Evolutionary conservation across 1,284 basidiomycete species (phyloP).

Genomic region (Cutaneotrichosporon spelunceum): DNA sequence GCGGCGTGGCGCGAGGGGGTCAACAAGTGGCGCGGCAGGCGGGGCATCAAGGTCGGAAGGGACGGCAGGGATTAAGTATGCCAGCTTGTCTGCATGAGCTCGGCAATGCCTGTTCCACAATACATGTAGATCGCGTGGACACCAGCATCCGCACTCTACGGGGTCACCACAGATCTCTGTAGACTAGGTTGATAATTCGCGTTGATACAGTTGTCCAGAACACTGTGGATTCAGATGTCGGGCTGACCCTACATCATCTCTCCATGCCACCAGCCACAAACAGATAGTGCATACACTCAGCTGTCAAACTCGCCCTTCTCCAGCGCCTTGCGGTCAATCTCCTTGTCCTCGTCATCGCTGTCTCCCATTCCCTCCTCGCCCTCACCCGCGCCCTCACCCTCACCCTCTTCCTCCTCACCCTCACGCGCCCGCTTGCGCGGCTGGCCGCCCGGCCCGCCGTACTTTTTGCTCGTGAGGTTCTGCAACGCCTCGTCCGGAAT

Average conservation of each 20-base stretch:
- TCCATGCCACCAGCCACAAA: too few relatives aligned
- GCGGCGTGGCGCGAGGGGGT: slow-evolving; percentile 36
- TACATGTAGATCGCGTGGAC: too few relatives aligned
- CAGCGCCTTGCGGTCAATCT: slow-evolving; percentile 60
- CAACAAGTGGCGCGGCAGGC: slow-evolving; percentile 35
- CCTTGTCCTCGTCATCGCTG: slow-evolving; percentile 53
- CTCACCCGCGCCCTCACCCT: slow-evolving; percentile 55
- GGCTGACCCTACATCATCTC: too few relatives aligned
- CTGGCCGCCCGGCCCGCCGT: slow-evolving; percentile 57
- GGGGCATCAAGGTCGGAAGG: slow-evolving; percentile 16
- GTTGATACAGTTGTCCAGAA: too few relatives aligned
- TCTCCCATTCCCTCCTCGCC: slow-evolving; percentile 55
- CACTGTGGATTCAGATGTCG: too few relatives aligned
- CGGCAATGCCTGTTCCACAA: too few relatives aligned
- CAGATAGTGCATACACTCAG: slow-evolving; percentile 32
- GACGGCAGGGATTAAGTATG: too few relatives aligned
- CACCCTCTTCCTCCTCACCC: slow-evolving; percentile 52
- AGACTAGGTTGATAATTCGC: too few relatives aligned
- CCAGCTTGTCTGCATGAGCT: too few relatives aligned
- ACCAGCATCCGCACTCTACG: too few relatives aligned
- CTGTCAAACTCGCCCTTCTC: slow-evolving; percentile 69
- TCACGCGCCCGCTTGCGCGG: slow-evolving; percentile 65
- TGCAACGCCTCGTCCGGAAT: slow-evolving; percentile 64
- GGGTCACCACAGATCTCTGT: too few relatives aligned
- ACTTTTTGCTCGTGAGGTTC: slow-evolving; percentile 57